Base-by-base conservation (phyloP, 306 rosid genomes). In the Spatholobus suberectus region DNA sequence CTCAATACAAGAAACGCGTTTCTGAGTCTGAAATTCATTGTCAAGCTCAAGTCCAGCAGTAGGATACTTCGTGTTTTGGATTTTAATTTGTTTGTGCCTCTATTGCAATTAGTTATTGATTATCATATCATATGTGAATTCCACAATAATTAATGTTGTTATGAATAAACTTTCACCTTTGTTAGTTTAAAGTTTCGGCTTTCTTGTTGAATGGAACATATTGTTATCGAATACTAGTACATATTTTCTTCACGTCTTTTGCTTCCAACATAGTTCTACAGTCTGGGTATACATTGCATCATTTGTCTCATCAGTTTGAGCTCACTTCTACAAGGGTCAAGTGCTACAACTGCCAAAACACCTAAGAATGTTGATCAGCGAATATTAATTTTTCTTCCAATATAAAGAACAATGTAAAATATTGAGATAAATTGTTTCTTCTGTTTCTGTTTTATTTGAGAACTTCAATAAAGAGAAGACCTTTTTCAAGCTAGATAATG, bases 1-100 rank as follows among this genome's bases (percentile, higher is more conserved):
- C 78, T 75, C 62, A 81, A 55, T 88, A 47, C 94, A 85, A 77
- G 88, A 83, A 70, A 80, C 44, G 84, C 59, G 86, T 59, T 82
- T 88, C 83, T 29, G 98, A 92, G 29, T 82, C 93, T 21, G 90
- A 89, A 73, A 21, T 62, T 77, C 90, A 83, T 86, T 77, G 76
- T 54, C 87, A 89, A 32, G 81, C 92, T 59, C 86, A 90, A 65
- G 34, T 65, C 1, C 90, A 73, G 8, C 88, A 37, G 11, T 70
- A 20, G 72, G 52, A 63, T 23, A 66, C 4, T 70, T 49, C 84
- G 11, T 77, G 34, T 21, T 8, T 0, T 40, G 37, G 34, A 18
- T 41, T 21, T 20, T 35, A 32, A 59, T 34, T 72, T 81, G 11
- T 71, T 72, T 37, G 15, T 83, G 41, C 44, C 21, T 20, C 26